phyloP scores from a whole-genome alignment of 1,139 yeast genomes.

The Lodderomyces jiufengensis region DNA sequence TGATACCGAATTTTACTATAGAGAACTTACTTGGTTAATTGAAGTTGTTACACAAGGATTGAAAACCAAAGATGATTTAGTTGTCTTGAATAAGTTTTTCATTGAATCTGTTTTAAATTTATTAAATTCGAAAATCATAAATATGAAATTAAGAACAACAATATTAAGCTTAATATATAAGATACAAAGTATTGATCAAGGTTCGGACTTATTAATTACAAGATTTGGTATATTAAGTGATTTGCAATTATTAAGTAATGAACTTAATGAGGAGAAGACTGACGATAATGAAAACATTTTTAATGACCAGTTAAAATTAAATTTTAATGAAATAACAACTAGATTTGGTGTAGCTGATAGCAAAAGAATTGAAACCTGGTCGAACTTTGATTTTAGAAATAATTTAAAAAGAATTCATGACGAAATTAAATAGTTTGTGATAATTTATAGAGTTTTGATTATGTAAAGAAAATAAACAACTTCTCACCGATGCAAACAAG shows the following conservation, averaged over 20 bases:
- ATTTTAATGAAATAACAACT: slow-evolving; percentile 43
- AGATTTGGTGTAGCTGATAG: slow-evolving; percentile 42
- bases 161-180: slow-evolving; percentile 44
- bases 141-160: slow-evolving; percentile 33
- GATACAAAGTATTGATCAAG: slow-evolving; percentile 55
- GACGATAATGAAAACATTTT: slow-evolving; percentile 16
- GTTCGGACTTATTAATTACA: slow-evolving; percentile 59
- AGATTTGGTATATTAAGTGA: slow-evolving; percentile 57
- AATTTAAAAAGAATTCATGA: slow-evolving; percentile 42
- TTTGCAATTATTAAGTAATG: slow-evolving; percentile 39
- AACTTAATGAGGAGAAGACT: slow-evolving; percentile 13
- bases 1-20: slow-evolving; percentile 48
- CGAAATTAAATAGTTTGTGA: slow-evolving; percentile 2
- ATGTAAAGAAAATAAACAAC: too few relatives aligned
- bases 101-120: slow-evolving; percentile 68
- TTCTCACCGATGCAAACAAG: too few relatives aligned
- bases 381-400: slow-evolving; percentile 44
- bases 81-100: slow-evolving; percentile 47
- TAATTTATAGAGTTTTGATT: too few relatives aligned
- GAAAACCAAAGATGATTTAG: slow-evolving; percentile 47
- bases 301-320: slow-evolving; percentile 36
- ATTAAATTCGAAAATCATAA: slow-evolving; percentile 46
- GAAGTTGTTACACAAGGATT: slow-evolving; percentile 45
- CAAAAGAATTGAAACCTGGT: slow-evolving; percentile 63
- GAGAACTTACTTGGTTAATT: slow-evolving; percentile 67